These are phyloP conservation scores for Vitis hybrid DNA, from an alignment of 177 flowering plant species.

Conservation along the genomic window DNA sequence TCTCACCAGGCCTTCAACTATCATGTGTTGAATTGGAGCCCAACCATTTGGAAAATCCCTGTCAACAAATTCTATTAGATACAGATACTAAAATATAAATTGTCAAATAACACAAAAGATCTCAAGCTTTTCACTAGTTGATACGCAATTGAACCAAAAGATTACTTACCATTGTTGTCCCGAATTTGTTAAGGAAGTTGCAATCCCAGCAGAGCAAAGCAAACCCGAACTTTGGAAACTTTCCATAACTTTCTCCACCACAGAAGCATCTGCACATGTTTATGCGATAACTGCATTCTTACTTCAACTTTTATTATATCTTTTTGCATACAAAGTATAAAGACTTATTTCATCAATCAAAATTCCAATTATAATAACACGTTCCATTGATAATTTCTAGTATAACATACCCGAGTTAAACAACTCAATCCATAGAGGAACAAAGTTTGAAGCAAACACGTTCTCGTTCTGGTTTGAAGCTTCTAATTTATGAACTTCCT, in stretches of 20 bases:
- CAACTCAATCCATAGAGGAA: slow-evolving; percentile 72
- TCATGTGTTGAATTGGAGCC: slow-evolving; percentile 96
- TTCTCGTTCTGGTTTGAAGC: slow-evolving; percentile 59
- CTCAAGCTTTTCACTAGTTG: no score
- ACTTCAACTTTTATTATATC: background rate
- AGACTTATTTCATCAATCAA: background rate
- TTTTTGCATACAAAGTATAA: background rate
- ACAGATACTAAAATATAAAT: no score
- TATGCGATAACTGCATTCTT: background rate
- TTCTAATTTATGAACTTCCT: slow-evolving; percentile 57
- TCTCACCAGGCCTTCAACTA: slow-evolving; percentile 76
- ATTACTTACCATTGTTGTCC: slow-evolving; percentile 81
- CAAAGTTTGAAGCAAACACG: slow-evolving; percentile 76
- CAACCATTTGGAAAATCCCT: slow-evolving; percentile 99
- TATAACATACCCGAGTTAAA: slow-evolving; percentile 62
- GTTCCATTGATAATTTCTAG: background rate
- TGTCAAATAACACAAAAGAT: no score
- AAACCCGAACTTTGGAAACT: slow-evolving; percentile 66
- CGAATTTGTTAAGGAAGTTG: slow-evolving; percentile 73
- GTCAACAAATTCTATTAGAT: slow-evolving; percentile 12
- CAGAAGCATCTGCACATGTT: slow-evolving; percentile 40
- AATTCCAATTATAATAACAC: background rate
- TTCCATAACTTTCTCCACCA: slow-evolving; percentile 49
- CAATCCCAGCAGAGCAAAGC: slow-evolving; percentile 68
- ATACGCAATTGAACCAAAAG: no score